phyloP scores from a whole-genome alignment of 805 yeast species.

The Pichia phayaonensis region DNA sequence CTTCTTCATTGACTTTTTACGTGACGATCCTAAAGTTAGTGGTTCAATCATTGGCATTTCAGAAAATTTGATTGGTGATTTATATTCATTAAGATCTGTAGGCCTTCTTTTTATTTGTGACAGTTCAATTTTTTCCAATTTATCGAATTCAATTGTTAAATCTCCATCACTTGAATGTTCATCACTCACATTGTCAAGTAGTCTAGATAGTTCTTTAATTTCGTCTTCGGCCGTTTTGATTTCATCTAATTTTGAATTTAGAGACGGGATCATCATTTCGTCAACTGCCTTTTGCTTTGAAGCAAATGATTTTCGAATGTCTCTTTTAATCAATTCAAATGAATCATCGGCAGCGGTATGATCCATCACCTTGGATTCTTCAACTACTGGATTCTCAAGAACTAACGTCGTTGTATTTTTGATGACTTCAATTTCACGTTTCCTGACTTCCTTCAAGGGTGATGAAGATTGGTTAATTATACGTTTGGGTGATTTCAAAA shows the following conservation, averaged over 20 bases:
- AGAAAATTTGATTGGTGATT: constrained; percentile 28
- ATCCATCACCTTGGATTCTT: background rate
- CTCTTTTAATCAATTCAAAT: constrained; percentile 25
- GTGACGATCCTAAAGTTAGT: constrained; percentile 20
- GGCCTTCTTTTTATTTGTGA: constrained; percentile 16
- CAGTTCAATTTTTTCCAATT: constrained; percentile 25
- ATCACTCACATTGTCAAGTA: constrained; percentile 15
- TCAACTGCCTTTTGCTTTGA: constrained; percentile 11
- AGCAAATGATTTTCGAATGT: constrained; percentile 27
- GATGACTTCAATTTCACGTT: constrained; percentile 15
- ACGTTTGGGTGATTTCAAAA: constrained; percentile 21
- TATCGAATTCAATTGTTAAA: constrained; percentile 20
- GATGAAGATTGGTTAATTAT: constrained; percentile 13
- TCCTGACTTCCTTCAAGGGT: constrained; percentile 14
- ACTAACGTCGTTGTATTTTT: constrained; percentile 14
- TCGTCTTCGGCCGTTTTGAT: constrained; percentile 10
- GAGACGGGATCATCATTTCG: background rate
- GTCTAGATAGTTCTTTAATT: constrained; percentile 15
- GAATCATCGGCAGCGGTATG: constrained; percentile 15
- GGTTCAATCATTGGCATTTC: constrained; percentile 29
- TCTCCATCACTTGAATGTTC: constrained; percentile 19
- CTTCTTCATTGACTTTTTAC: constrained; percentile 20
- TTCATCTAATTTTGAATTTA: background rate
- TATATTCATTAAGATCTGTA: constrained; percentile 7
- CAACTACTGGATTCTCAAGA: background rate